These are phyloP conservation scores for Fomes fomentarius DNA, from an alignment of 1,284 basidiomycete genomes.

Conservation along the genomic window DNA sequence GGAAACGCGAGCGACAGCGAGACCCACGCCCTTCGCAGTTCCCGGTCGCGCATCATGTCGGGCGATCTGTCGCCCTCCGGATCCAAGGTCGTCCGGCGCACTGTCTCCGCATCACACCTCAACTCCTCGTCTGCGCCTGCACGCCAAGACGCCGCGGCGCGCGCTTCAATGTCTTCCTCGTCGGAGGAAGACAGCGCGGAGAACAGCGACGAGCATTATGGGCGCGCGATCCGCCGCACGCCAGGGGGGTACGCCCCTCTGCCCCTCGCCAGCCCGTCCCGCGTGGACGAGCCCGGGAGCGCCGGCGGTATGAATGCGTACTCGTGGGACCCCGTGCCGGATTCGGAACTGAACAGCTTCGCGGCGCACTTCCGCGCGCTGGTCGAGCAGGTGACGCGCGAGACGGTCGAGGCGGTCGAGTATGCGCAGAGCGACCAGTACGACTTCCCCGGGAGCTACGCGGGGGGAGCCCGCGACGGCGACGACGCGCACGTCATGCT, in stretches of 20 bases:
- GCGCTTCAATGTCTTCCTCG: conserved; percentile 23
- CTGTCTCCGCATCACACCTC: conserved; percentile 16
- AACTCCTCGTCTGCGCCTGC: conserved; percentile 5
- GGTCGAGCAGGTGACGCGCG: conserved; percentile 50
- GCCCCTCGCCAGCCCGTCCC: conserved; percentile 12
- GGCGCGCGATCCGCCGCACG: conserved; percentile 19
- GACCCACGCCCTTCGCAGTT: conserved; percentile 25
- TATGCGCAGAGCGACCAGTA: conserved; percentile 35
- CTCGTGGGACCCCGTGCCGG: conserved; percentile 23
- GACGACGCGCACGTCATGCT: conserved; percentile 57
- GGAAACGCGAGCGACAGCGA: conserved; percentile 17
- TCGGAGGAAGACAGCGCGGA: conserved; percentile 28
- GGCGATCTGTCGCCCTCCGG: conserved; percentile 16
- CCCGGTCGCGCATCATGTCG: conserved; percentile 25
- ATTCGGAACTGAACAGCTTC: conserved; percentile 45
- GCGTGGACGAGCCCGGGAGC: not conserved
- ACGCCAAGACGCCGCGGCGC: conserved; percentile 10
- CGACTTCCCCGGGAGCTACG: conserved; percentile 15
- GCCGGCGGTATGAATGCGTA: too few relatives aligned
- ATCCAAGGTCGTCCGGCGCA: conserved; percentile 19
- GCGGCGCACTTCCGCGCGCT: conserved; percentile 52
- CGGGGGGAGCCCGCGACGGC: conserved; percentile 22
- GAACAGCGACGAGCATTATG: conserved; percentile 22
- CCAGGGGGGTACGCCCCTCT: conserved; percentile 24
- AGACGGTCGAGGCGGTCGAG: conserved; percentile 50